Conservation (phyloP, 1,284 basidiomycete genomes). For the Moesziomyces globuligerus region DNA sequence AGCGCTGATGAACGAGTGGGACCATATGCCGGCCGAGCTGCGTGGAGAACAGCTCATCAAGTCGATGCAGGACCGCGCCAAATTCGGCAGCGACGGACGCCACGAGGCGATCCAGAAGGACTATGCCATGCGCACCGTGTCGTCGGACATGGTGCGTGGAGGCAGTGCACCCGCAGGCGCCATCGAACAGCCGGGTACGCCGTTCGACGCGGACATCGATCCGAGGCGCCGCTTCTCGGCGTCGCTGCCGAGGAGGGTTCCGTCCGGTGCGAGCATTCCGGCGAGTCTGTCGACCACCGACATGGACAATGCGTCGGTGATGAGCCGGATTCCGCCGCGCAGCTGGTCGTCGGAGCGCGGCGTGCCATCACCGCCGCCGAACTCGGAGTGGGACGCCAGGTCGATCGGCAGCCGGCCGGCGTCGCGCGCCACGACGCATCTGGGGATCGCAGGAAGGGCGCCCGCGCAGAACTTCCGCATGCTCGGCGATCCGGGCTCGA, state of each 20-base stretch:
- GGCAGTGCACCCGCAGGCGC: slow-evolving; percentile 21
- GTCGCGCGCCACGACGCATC: slow-evolving; percentile 27
- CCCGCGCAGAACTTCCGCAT: slow-evolving; percentile 41
- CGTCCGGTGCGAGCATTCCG: slow-evolving; percentile 29
- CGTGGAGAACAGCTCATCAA: slow-evolving; percentile 36
- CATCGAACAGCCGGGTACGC: neutral
- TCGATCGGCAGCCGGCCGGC: slow-evolving; percentile 35
- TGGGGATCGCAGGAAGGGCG: slow-evolving; percentile 10
- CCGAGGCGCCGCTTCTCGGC: slow-evolving; percentile 23
- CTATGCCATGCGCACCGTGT: slow-evolving; percentile 5
- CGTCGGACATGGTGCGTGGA: slow-evolving; percentile 25
- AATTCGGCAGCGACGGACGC: slow-evolving; percentile 37
- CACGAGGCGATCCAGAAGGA: slow-evolving; percentile 35
- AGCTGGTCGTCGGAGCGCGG: slow-evolving; percentile 49
- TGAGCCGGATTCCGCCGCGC: slow-evolving; percentile 50
- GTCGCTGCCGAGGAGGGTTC: slow-evolving; percentile 15
- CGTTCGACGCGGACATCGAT: slow-evolving; percentile 20
- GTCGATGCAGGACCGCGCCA: slow-evolving; percentile 38
- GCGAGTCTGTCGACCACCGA: slow-evolving; percentile 30
- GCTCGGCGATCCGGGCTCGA: slow-evolving; percentile 26
- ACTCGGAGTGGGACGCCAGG: slow-evolving; percentile 48
- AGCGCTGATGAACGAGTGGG: slow-evolving; percentile 29
- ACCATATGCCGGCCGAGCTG: slow-evolving; percentile 37
- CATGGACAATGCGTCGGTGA: slow-evolving; percentile 12
- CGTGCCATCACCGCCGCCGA: slow-evolving; percentile 50